Base-by-base conservation (phyloP, 2,329 filamentous ascomycete species). In the Sporothrix phasma region DNA sequence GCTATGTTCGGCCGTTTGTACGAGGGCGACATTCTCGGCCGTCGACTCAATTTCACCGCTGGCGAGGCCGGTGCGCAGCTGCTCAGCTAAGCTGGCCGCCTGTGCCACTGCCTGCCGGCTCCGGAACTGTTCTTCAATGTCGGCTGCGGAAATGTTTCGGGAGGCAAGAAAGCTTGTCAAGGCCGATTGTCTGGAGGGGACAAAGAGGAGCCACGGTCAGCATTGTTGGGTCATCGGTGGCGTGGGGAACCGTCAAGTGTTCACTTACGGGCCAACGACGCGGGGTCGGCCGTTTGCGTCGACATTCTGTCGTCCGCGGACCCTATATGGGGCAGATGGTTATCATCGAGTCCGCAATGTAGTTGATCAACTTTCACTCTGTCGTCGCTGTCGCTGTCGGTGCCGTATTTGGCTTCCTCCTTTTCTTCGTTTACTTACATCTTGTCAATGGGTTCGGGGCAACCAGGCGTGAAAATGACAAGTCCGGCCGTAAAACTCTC, bases 101-200 rank as follows among this genome's bases (percentile, higher is more conserved):
- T 64, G 64, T 65, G 70, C 72, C 22, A 76, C 73, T 63, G 81
- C 79, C 61, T 80, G 76, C 54, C 82, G 77, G 41, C 74, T 72
- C 37, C 80, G 77, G 19, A 81, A 81, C 66, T 81, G 77, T 22
- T 76, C 72, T 41, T 79, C 77, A 64, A 85, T 85, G 65, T 82
- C 79, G 31, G 77, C 73, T 2, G 83, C 81, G 24, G 84, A 89
- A 68, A 91, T 91, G 70, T 90, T 90, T 73, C 89, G 86, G 2
- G 87, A 84, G 82, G 80, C 80, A 49, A 83, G 72, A 66, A 81
- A 83, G 67, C 82, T 79, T 2, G 80, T 83, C 70, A 83, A 70
- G 15, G 81, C 81, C 22, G 81, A 83, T 72, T 81, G 79, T 3
- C 73, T 74, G 56, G 1, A 54, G 8, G 22, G 13, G 13, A 15